Percentiles rank a stretch among this genome's conserved stretches.
Conservation (phyloP, 179 eudicot genomes). For the Beta macrorhiza region DNA sequence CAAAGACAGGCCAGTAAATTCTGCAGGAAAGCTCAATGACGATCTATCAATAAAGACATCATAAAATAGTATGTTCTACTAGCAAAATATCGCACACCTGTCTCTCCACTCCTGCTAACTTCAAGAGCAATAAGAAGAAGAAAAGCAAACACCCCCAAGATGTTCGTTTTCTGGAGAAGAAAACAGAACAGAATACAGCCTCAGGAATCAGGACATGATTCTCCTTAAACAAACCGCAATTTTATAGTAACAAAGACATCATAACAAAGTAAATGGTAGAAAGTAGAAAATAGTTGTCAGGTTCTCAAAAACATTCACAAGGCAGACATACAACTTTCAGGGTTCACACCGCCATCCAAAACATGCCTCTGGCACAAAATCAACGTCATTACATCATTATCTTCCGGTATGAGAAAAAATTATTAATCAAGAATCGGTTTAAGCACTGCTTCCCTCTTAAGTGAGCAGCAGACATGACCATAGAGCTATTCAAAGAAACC, state of each 20-base stretch:
- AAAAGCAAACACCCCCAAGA: too few species aligned
- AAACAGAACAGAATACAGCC: background rate
- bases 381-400: constrained; percentile 3
- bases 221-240: background rate
- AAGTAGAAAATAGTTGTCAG: background rate
- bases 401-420: constrained; percentile 10
- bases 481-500: constrained; percentile 5
- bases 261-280: background rate
- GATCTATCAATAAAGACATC: too few species aligned
- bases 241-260: background rate
- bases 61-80: too few species aligned
- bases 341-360: background rate
- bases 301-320: background rate
- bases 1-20: too few species aligned
- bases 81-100: too few species aligned
- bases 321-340: background rate
- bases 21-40: too few species aligned
- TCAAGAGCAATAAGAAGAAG: too few species aligned
- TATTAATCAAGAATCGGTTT: constrained; percentile 24
- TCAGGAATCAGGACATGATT: background rate
- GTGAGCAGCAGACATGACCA: constrained; percentile 21
- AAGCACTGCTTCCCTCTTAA: constrained; percentile 15
- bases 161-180: too few species aligned
- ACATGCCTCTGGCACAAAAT: constrained; percentile 9
- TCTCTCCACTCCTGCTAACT: too few species aligned